Percentiles rank a stretch among this genome's conserved stretches.
Evolutionary conservation across 495 filamentous ascomycete species (phyloP).

Genomic region (Chaetomidium leptoderma): DNA sequence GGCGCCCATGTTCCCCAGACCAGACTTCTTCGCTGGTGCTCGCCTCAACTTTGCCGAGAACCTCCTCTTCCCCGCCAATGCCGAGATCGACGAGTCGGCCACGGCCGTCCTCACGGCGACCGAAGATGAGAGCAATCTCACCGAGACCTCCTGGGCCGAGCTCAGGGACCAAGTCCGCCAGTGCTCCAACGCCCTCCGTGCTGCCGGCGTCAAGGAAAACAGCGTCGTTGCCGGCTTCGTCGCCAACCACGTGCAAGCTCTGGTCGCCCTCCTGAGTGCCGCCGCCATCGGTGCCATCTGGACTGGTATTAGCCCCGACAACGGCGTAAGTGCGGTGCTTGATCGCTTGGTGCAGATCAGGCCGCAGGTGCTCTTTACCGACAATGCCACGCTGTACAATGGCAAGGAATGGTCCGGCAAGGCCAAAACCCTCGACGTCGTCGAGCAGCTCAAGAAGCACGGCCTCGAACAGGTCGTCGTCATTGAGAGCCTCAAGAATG

Average conservation of each 20-base stretch:
- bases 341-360: slow-evolving; percentile 79
- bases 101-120: slow-evolving; percentile 71
- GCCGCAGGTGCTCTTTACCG: slow-evolving; percentile 75
- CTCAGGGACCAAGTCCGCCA: slow-evolving; percentile 70
- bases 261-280: slow-evolving; percentile 82
- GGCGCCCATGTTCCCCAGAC: slow-evolving; percentile 75
- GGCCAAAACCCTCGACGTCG: slow-evolving; percentile 68
- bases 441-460: slow-evolving; percentile 53
- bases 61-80: slow-evolving; percentile 66
- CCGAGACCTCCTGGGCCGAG: slow-evolving; percentile 70
- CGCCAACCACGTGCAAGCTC: slow-evolving; percentile 77
- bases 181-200: slow-evolving; percentile 66
- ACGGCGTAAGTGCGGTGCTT: slow-evolving; percentile 65
- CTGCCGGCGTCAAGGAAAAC: slow-evolving; percentile 61
- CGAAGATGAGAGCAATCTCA: slow-evolving; percentile 58
- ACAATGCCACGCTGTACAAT: slow-evolving; percentile 85
- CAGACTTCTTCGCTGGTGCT: slow-evolving; percentile 74
- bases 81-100: slow-evolving; percentile 47
- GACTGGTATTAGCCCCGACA: slow-evolving; percentile 85
- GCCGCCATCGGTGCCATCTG: slow-evolving; percentile 81
- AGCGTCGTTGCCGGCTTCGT: slow-evolving; percentile 77
- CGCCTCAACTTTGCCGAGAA: slow-evolving; percentile 90
- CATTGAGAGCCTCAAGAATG: slow-evolving; percentile 55
- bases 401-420: slow-evolving; percentile 71
- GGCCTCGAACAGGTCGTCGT: slow-evolving; percentile 64